Percentiles rank a stretch among this genome's conserved stretches.
These are phyloP conservation scores for Tylopilus sp. DNA, from an alignment of 768 basidiomycete species.

Conservation along the genomic window DNA sequence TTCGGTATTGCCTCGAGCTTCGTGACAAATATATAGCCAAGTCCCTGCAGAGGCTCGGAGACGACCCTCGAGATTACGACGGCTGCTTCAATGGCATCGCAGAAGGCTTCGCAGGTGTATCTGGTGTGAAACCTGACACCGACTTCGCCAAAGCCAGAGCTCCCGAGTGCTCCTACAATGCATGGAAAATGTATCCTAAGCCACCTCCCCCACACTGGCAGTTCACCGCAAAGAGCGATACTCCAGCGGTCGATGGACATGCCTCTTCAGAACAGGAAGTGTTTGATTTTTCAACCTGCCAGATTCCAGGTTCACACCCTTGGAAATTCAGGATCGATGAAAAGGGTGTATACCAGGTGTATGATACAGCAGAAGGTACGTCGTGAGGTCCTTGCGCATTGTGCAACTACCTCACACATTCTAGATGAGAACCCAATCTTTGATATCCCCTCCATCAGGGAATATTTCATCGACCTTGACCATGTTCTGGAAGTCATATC, in stretches of 20 bases:
- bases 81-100: constrained; percentile 67
- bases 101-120: constrained; percentile 58
- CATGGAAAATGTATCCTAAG: constrained; percentile 88
- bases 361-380: constrained; percentile 33
- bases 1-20: constrained; percentile 83
- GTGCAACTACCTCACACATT: constrained; percentile 9
- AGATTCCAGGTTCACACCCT: constrained; percentile 64
- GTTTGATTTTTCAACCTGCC: constrained; percentile 69
- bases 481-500: constrained; percentile 87
- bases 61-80: constrained; percentile 92
- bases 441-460: constrained; percentile 79
- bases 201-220: constrained; percentile 98
- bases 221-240: constrained; percentile 56
- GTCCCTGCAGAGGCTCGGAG: constrained; percentile 89
- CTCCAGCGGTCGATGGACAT: constrained; percentile 39
- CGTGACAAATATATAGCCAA: constrained; percentile 93
- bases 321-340: constrained; percentile 76
- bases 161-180: constrained; percentile 36
- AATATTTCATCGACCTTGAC: constrained; percentile 96
- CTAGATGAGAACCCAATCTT: constrained; percentile 57
- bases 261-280: constrained; percentile 35
- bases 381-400: neutral
- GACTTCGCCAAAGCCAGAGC: constrained; percentile 30
- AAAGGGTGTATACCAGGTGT: constrained; percentile 90
- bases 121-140: constrained; percentile 64